Base-by-base conservation (phyloP, 345 rosid genomes). In the Eutrema japonicum region DNA sequence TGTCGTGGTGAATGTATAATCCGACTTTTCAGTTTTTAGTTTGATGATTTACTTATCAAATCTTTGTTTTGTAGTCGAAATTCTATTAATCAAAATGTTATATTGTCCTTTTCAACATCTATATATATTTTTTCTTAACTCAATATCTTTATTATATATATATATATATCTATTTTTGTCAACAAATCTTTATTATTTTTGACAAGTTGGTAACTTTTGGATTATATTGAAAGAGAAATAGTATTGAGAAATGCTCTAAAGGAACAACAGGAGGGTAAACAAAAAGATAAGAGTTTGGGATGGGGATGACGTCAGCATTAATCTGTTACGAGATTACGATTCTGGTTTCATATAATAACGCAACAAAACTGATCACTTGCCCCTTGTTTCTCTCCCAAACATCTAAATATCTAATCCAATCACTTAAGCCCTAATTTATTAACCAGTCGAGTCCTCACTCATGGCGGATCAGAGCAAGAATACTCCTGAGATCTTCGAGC, bases 401-500 rank as follows among this genome's bases (percentile, higher is more conserved):
- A 46, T 50, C 49, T 8, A 55, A 29, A 22, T 22, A 22, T 22
- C 26, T 22, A 46, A 16, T 8, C 33, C 4, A 35, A 51, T 36
- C 71, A 37, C 16, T 16, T 57, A 4, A 8, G 30, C 72, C 70
- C 46, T 59, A 8, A 70, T 56, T 64, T 18, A 4, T 64, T 18
- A 4, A 56, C 30, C 48, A 6, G 1, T 18, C 35, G 22, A 68
- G 7, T 22, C 26, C 7, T 30, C 27, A 13, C 36, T 60, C 66
- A 93, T 90, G 98, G 85, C 91, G 6, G 88, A 84, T 40, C 85
- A 82, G 53, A 83, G 67, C 73, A 75, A 53, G 52, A 78, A 80
- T 1, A 43, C 36, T 27, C 87, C 96, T 7, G 74, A 86, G 78
- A 73, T 94, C 71, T 89, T 88, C 67, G 96, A 89, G 74, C 95